These are phyloP conservation scores for Aspergillus ochraceoroseus DNA, from an alignment of 2,329 filamentous ascomycete species.

Conservation along the genomic window DNA sequence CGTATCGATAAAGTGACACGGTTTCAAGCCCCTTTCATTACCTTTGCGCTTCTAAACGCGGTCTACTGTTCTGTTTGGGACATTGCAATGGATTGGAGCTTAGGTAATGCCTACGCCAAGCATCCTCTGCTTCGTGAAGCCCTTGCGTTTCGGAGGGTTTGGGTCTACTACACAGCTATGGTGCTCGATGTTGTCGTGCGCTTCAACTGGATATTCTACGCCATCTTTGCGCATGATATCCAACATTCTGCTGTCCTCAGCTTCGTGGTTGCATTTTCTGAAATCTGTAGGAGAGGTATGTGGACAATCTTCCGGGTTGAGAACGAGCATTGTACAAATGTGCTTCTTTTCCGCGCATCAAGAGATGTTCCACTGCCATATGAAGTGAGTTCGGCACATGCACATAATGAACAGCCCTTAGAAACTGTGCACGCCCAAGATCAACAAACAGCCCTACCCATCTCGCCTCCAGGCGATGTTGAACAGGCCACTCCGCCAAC, in stretches of 20 bases:
- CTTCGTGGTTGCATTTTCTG: slow-evolving; percentile 71
- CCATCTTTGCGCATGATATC: slow-evolving; percentile 70
- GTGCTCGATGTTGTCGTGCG: slow-evolving; percentile 75
- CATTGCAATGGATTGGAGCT: slow-evolving; percentile 89
- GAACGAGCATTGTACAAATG: slow-evolving; percentile 94
- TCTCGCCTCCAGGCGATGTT: slow-evolving; percentile 24
- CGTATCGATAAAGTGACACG: slow-evolving; percentile 60
- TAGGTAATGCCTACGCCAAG: slow-evolving; percentile 70
- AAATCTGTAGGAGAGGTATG: slow-evolving; percentile 77
- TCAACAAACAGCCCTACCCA: slow-evolving; percentile 20
- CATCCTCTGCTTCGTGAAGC: slow-evolving; percentile 68
- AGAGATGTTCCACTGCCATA: slow-evolving; percentile 86
- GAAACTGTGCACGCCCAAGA: slow-evolving; percentile 29
- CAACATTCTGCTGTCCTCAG: slow-evolving; percentile 81
- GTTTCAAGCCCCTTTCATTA: slow-evolving; percentile 67
- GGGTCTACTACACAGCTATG: slow-evolving; percentile 86
- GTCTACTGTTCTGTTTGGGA: slow-evolving; percentile 90
- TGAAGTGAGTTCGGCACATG: slow-evolving; percentile 39
- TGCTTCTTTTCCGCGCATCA: slow-evolving; percentile 81
- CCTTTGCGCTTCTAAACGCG: slow-evolving; percentile 74
- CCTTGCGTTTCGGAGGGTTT: slow-evolving; percentile 69
- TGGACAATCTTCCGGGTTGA: slow-evolving; percentile 94
- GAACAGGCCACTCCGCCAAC: slow-evolving; percentile 29
- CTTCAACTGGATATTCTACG: slow-evolving; percentile 93
- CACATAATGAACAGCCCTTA: slow-evolving; percentile 14